These are phyloP conservation scores for Candida ficus DNA, from an alignment of 805 yeast genomes.

Conservation along the genomic window DNA sequence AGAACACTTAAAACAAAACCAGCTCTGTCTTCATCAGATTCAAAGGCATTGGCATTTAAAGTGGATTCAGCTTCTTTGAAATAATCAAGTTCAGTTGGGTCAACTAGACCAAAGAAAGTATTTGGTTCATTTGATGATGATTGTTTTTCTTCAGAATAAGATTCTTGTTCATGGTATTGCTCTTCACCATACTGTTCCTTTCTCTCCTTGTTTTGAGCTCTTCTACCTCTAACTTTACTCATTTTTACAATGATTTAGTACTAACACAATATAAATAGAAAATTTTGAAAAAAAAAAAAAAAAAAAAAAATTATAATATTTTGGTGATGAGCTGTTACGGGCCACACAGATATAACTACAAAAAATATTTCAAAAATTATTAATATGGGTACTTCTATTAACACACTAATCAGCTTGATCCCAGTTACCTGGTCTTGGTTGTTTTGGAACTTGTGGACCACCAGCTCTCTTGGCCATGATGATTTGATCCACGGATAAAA, in stretches of 20 bases:
- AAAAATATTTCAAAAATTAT: neutral
- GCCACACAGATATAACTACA: conserved; percentile 3
- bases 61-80: conserved; percentile 91
- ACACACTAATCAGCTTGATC: conserved; percentile 72
- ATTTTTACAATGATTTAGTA: conserved; percentile 5
- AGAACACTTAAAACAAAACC: conserved; percentile 74
- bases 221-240: conserved; percentile 40
- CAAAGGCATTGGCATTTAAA: conserved; percentile 74
- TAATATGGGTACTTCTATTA: neutral
- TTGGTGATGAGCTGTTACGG: conserved; percentile 8
- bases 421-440: conserved; percentile 91
- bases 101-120: conserved; percentile 83
- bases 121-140: conserved; percentile 27
- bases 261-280: no score
- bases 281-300: neutral
- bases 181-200: conserved; percentile 3
- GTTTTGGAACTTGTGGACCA: conserved; percentile 88
- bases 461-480: conserved; percentile 99
- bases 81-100: conserved; percentile 79
- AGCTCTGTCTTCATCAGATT: conserved; percentile 60
- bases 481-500: conserved; percentile 90
- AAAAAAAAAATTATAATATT: neutral
- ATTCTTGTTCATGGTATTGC: conserved; percentile 1
- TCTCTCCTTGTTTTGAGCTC: conserved; percentile 27
- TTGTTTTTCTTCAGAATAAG: conserved; percentile 11